phyloP scores from a whole-genome alignment of 2,329 filamentous ascomycete genomes.

The Colletotrichum viniferum region DNA sequence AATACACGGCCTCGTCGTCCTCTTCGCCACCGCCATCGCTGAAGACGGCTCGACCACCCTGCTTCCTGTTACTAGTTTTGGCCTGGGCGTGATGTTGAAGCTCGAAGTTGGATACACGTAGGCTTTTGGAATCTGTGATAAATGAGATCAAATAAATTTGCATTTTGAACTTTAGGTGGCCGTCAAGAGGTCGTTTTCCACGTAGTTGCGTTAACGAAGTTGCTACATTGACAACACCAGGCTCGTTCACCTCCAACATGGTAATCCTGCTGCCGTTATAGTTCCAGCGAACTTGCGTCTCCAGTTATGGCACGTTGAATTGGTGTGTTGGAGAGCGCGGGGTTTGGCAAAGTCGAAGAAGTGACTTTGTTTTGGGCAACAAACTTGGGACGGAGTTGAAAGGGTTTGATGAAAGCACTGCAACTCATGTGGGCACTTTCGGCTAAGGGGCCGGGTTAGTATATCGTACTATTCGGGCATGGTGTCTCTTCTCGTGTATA shows the following conservation, averaged over 20 bases:
- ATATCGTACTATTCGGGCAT: accelerated
- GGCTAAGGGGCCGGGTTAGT: background rate
- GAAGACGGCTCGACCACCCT: background rate
- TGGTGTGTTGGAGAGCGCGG: accelerated
- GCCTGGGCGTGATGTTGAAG: accelerated
- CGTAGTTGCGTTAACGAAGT: background rate
- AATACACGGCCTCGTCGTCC: background rate
- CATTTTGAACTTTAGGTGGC: background rate
- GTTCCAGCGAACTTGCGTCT: background rate
- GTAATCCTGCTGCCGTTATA: background rate
- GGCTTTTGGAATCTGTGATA: background rate
- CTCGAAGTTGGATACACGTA: background rate
- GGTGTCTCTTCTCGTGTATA: accelerated
- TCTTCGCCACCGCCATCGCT: background rate
- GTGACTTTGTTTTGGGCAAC: accelerated
- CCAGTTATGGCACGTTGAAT: background rate
- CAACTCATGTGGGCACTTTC: background rate
- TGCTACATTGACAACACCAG: background rate
- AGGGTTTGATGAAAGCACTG: background rate
- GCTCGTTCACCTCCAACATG: background rate
- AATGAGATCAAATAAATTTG: background rate
- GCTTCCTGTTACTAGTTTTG: background rate
- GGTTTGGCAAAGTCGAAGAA: background rate
- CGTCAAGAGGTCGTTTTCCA: background rate
- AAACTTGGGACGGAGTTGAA: background rate